Conservation (phyloP, 2,329 filamentous ascomycete species). For the Herpotrichia juniperi region DNA sequence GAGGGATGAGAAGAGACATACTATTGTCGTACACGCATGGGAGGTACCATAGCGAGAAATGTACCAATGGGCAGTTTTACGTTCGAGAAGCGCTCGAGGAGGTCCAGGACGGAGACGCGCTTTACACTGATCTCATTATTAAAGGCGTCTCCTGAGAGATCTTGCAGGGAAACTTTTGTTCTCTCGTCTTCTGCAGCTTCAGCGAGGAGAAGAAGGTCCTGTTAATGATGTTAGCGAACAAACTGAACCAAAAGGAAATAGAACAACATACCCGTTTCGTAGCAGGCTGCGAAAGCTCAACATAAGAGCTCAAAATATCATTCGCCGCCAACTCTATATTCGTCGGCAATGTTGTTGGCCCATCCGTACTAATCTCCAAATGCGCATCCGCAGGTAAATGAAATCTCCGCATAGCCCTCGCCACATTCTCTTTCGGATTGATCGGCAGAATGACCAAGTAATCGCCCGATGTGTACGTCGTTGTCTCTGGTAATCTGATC, state of each 20-base stretch:
- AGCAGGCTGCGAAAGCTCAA: conserved; percentile 16
- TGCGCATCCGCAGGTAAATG: conserved; percentile 17
- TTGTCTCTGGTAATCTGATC: conserved; percentile 34
- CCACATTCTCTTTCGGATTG: conserved; percentile 51
- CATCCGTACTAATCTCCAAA: conserved; percentile 11
- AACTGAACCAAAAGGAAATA: background rate
- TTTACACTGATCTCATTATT: conserved; percentile 36
- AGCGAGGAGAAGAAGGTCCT: background rate
- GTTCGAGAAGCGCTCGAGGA: conserved; percentile 20
- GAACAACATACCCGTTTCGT: conserved; percentile 15
- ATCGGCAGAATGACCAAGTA: conserved; percentile 74
- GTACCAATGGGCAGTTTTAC: conserved; percentile 56
- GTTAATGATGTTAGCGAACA: background rate
- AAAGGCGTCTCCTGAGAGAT: conserved; percentile 30
- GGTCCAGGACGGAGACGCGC: conserved; percentile 19
- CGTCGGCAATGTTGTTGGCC: conserved; percentile 7
- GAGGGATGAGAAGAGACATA: conserved; percentile 55
- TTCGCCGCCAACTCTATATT: conserved; percentile 10
- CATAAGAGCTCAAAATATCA: conserved; percentile 14
- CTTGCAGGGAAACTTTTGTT: conserved; percentile 1
- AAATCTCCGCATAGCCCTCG: conserved; percentile 16
- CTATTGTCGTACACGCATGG: conserved; percentile 74
- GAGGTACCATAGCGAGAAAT: conserved; percentile 72
- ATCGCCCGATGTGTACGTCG: conserved; percentile 72
- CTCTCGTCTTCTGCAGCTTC: background rate